Evolutionary conservation across 352 stramenopile genomes (phyloP).

Genomic region (Phytopythium kandeliae): DNA sequence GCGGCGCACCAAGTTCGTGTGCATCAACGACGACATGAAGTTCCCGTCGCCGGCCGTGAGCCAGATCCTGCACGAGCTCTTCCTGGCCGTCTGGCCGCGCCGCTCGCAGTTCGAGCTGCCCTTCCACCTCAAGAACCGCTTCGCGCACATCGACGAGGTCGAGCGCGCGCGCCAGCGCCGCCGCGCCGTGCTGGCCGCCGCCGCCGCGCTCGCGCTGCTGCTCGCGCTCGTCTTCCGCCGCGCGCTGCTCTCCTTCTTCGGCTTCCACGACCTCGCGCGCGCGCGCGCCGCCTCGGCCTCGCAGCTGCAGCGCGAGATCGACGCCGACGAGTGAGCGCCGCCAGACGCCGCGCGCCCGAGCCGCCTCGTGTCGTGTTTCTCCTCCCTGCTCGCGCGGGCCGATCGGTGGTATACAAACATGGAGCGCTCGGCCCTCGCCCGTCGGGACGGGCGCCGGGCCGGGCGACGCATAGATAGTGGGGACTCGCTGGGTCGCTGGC

Average conservation of each 20-base stretch:
- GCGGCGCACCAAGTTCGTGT: constrained; percentile 93
- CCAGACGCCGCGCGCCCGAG: too few relatives aligned
- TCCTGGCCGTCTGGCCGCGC: constrained; percentile 89
- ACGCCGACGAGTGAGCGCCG: constrained; percentile 5
- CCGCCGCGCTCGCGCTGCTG: constrained; percentile 27
- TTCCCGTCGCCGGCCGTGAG: constrained; percentile 71
- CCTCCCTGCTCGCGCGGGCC: too few relatives aligned
- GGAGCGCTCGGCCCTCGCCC: constrained; percentile 1
- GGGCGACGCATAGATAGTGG: constrained; percentile 2
- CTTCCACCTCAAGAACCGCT: constrained; percentile 83
- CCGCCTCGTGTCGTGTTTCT: too few relatives aligned
- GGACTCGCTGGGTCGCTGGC: neutral
- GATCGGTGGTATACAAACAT: constrained; percentile 1
- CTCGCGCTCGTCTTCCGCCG: constrained; percentile 46
- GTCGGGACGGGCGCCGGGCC: neutral
- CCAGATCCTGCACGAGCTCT: constrained; percentile 90
- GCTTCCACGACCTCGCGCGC: constrained; percentile 63
- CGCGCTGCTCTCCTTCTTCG: constrained; percentile 48
- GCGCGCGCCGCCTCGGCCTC: constrained; percentile 58
- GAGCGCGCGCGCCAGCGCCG: constrained; percentile 40
- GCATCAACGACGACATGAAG: constrained; percentile 96
- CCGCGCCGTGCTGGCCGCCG: constrained; percentile 27
- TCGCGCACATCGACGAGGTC: constrained; percentile 80
- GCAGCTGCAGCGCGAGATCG: constrained; percentile 39
- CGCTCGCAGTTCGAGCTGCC: constrained; percentile 90